Base-by-base conservation (phyloP, 495 filamentous ascomycete species). In the Diplogelasinospora grovesii region DNA sequence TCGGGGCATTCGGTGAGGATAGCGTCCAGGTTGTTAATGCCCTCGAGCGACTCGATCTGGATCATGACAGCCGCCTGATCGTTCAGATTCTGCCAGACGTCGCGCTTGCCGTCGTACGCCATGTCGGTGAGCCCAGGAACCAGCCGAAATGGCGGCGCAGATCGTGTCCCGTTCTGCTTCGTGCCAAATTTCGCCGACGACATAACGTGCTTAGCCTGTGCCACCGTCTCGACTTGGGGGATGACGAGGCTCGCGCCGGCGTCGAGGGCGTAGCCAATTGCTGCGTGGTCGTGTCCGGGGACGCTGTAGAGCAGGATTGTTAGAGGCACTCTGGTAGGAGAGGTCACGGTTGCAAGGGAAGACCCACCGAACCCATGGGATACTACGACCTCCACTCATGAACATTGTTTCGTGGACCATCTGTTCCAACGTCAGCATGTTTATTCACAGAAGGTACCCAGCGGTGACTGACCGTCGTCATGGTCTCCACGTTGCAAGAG, bases 41-140 rank as follows among this genome's bases (percentile, higher is more conserved):
- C 62, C 47, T 70, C 71, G 36, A 75, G 57, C 21, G 71, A 54
- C 46, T 78, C 66, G 51, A 79, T 70, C 46, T 70, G 64, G 41
- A 70, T 65, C 46, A 64, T 60, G 41, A 71, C 46, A 19, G 66
- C 65, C 7, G 68, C 68, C 48, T 65, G 65, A 36, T 60, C 46
- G 55, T 71, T 71, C 28, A 62, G 24, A 42, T 59, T 63, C 34
- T 57, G 42, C 46, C 57, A 59, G 26, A 69, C 36, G 21, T 60
- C 50, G 18, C 49, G 39, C n/a, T 30, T 33, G 4, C 48, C 43
- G 43, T 65, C 51, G 30, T 44, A 27, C 13, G 34, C 28, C 16
- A 11, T 19, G 46, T 66, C 67, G 3, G 54, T 56, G 22, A 70
- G 5, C 22, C 64, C 64, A 0, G 49, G 57, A 9, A 65, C 18